Conservation (phyloP, 1,284 basidiomycete species). For the Flammula alnicola region DNA sequence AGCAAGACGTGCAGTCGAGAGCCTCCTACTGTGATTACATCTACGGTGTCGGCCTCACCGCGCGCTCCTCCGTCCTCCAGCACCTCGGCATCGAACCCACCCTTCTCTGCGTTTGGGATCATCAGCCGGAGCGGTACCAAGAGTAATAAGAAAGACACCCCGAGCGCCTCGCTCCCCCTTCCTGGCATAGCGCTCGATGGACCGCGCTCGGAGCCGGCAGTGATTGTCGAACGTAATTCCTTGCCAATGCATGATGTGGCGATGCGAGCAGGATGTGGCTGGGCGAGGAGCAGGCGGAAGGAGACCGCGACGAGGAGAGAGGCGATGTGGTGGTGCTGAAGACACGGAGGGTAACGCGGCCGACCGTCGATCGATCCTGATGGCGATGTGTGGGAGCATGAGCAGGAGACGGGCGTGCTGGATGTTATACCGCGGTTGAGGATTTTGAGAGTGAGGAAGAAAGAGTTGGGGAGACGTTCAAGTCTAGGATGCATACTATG, state of each 20-base stretch:
- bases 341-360: constrained; percentile 8
- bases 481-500: too few relatives aligned
- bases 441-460: constrained; percentile 18
- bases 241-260: constrained; percentile 1
- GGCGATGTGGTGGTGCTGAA: constrained; percentile 4
- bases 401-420: constrained; percentile 15
- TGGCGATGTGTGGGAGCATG: constrained; percentile 16
- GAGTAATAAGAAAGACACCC: constrained; percentile 2
- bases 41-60: too few relatives aligned
- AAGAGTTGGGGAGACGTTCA: too few relatives aligned
- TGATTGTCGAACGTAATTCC: not conserved
- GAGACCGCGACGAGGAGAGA: not conserved
- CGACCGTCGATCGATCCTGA: constrained; percentile 12
- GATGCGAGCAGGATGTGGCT: too few relatives aligned
- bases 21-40: too few relatives aligned
- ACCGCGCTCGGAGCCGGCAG: not conserved
- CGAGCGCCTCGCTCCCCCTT: not conserved
- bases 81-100: constrained; percentile 4
- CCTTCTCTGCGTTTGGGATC: constrained; percentile 14
- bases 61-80: constrained; percentile 10
- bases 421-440: constrained; percentile 24
- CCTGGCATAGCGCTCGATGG: too few relatives aligned
- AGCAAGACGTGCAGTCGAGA: too few relatives aligned
- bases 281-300: too few relatives aligned
- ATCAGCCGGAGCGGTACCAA: constrained; percentile 6